Conservation (phyloP, 345 rosid species). For the Acer yangbiense region DNA sequence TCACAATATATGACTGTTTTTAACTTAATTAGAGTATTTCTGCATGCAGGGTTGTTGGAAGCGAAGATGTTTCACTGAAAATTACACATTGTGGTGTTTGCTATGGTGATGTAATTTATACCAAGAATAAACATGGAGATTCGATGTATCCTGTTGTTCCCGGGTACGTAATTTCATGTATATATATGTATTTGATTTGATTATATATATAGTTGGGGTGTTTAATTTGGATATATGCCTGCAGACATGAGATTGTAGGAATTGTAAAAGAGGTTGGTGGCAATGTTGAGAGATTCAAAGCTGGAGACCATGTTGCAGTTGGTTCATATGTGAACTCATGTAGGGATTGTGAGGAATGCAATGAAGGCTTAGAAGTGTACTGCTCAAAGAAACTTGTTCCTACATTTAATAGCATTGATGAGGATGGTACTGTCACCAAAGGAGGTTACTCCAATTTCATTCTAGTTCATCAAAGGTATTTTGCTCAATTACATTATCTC, state of each 20-base stretch:
- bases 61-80: conserved; percentile 33
- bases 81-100: conserved; percentile 44
- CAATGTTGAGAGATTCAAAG: conserved; percentile 26
- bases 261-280: conserved; percentile 34
- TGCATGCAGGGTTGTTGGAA: conserved; percentile 26
- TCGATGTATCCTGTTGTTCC: conserved; percentile 41
- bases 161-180: conserved; percentile 19
- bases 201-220: no score
- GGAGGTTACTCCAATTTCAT: conserved; percentile 48
- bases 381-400: conserved; percentile 31
- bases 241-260: conserved; percentile 43
- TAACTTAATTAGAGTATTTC: no score
- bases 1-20: no score
- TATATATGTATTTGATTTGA: background rate
- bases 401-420: conserved; percentile 38
- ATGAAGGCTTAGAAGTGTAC: conserved; percentile 26
- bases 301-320: conserved; percentile 41
- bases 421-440: conserved; percentile 42
- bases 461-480: conserved; percentile 35
- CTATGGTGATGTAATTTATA: conserved; percentile 37
- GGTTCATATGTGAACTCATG: conserved; percentile 35
- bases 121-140: conserved; percentile 21
- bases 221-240: no score
- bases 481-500: no score
- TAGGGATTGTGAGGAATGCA: conserved; percentile 36